Base-by-base conservation (phyloP, 2,329 filamentous ascomycete genomes). In the Botrytis squamosa region DNA sequence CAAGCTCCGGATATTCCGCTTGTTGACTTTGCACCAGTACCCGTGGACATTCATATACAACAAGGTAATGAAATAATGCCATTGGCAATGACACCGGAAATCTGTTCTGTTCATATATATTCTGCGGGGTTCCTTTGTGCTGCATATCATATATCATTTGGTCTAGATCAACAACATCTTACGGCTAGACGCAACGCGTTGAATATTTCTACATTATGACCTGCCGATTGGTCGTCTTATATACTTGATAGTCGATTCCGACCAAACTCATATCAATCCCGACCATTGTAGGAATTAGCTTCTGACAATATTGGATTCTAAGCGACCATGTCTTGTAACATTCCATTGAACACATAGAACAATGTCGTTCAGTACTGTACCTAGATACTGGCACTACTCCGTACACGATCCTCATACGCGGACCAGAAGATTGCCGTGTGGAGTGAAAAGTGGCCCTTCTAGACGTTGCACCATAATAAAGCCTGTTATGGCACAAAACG, bases 401-500 rank as follows among this genome's bases (percentile, higher is more conserved):
- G 29, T 29, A 29, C 33, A 33, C 20, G 14, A 46, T 46, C 63
- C 10, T 49, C 63, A 49, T 49, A 36, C 63, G 20, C 63, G 42
- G 63, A 66, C n/a, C 29, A 66, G 42, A 49, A 66, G 42, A 49
- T 49, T 49, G n/a, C 63, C 42, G 63, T 33, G 42, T 33, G 12
- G 29, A 36, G 42, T 25, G 42, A 46, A 44, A 44, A 44, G 29
- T 36, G 36, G 59, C 42, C 4, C 42, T 33, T 36, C 42, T 40
- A 66, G 42, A 66, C 44, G 64, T 49, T n/a, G 22, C 64, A 66
- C 42, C 29, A 49, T 49, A 25, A 16, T 63, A 16, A 63, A 63
- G 60, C 38, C 60, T 42, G 12, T 62, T 16, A 66, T 66, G 64
- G 64, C 42, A 66, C 64, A 49, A n/a, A 49, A 49, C 44, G 42